Conservation (phyloP, 352 stramenopile species). For the Phytophthora macrochlamydospora region DNA sequence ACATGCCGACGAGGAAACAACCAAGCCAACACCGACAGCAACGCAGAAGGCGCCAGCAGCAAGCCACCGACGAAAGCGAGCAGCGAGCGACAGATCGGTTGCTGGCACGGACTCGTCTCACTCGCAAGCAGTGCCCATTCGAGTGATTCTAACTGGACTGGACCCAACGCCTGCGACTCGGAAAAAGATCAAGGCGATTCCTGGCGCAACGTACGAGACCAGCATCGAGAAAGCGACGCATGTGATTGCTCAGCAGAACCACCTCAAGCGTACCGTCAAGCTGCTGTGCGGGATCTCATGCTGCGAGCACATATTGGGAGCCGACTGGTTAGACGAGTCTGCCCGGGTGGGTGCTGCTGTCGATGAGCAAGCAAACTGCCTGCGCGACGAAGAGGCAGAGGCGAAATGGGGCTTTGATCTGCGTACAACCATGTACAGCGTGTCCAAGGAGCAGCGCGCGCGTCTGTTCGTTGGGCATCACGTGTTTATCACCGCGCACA, state of each 20-base stretch:
- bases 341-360: slow-evolving; percentile 29
- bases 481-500: slow-evolving; percentile 64
- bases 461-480: slow-evolving; percentile 31
- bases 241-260: slow-evolving; percentile 44
- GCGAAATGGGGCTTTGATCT: slow-evolving; percentile 60
- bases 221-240: slow-evolving; percentile 53
- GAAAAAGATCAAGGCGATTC: slow-evolving; percentile 53
- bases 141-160: slow-evolving; percentile 55
- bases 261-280: slow-evolving; percentile 67
- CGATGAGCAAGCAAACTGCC: slow-evolving; percentile 46
- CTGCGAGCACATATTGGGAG: slow-evolving; percentile 53
- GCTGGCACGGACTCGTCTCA: slow-evolving; percentile 16
- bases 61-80: slow-evolving; percentile 12
- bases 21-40: background rate
- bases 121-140: slow-evolving; percentile 30
- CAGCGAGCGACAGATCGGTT: slow-evolving; percentile 10
- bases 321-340: slow-evolving; percentile 55
- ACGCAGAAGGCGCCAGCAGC: slow-evolving; percentile 7
- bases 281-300: slow-evolving; percentile 62
- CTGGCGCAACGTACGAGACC: slow-evolving; percentile 46
- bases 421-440: slow-evolving; percentile 49
- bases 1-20: background rate
- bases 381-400: slow-evolving; percentile 46
- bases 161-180: slow-evolving; percentile 42
- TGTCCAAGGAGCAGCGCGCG: slow-evolving; percentile 27